Evolutionary conservation across 148 eudicot species (phyloP), one percentile per base, ranked within the genome.

Genomic region (Heliamphora exappendiculata): DNA sequence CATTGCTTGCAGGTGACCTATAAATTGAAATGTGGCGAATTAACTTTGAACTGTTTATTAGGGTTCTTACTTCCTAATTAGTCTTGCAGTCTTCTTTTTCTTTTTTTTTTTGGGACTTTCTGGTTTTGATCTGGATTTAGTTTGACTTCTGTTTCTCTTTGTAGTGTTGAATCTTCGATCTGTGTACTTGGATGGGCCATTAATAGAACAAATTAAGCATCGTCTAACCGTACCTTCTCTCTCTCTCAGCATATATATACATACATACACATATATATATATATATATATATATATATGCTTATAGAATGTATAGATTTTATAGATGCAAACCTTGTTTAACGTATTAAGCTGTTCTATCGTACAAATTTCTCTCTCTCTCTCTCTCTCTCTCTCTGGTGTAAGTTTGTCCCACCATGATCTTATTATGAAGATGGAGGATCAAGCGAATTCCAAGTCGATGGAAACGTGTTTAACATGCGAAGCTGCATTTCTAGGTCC

Each of bases 381-480:
- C 75, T 31, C 62, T 29, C 44, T 6, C 29, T 39, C 68, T 64
- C 70, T n/a, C 49, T 41, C 0, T 33, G 33, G 65, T 29, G 6
- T 34, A 63, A 63, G 36, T 26, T 14, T 68, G 70, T 72, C 64
- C 76, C 31, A 72, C 55, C 6, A n/a, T 53, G 44, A 66, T 71
- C 77, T 65, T 65, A 75, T 67, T 67, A 70, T 75, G 63, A 81
- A 77, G 74, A 78, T 10, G 20, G 45, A 37, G 50, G 41, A 57
- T 29, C 53, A 55, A 65, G 72, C 41, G 50, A 41, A 14, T 71
- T 77, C 66, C 83, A 80, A 31, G 74, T 72, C 57, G 74, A 78
- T 68, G 78, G 64, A 85, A 74, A 83, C 84, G 86, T 85, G 86
- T 69, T 83, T 83, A 81, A 78, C 84, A 83, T 83, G 88, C 86